Conservation (phyloP, 2,329 filamentous ascomycete species). For the Fusarium heterosporum region DNA sequence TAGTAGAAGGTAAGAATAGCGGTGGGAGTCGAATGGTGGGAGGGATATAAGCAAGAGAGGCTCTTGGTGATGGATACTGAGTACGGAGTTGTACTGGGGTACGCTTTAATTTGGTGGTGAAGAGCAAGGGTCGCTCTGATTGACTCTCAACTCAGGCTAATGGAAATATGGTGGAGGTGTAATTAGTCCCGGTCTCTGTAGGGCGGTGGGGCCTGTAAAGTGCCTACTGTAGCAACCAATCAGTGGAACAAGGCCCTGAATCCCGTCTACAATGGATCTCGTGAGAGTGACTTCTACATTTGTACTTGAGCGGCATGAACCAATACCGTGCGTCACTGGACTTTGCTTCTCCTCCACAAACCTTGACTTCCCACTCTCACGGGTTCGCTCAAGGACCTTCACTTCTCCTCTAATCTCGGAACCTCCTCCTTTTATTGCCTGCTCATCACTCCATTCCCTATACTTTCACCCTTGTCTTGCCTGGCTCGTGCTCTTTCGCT, state of each 20-base stretch:
- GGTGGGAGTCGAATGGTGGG: slow-evolving; percentile 13
- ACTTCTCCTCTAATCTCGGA: not conserved
- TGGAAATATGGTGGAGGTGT: slow-evolving; percentile 24
- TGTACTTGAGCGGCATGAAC: slow-evolving; percentile 20
- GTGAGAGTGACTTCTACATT: slow-evolving; percentile 22
- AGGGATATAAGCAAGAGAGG: slow-evolving; percentile 18
- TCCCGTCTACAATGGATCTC: slow-evolving; percentile 6
- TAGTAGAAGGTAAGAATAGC: slow-evolving; percentile 3
- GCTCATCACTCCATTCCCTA: not conserved
- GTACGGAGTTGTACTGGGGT: slow-evolving; percentile 11
- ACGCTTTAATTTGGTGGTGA: slow-evolving; percentile 23
- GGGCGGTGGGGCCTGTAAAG: slow-evolving; percentile 1
- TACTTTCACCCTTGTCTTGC: slow-evolving; percentile 12
- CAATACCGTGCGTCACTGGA: slow-evolving; percentile 9
- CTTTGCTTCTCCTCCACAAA: slow-evolving; percentile 14
- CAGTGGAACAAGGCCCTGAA: slow-evolving; percentile 8
- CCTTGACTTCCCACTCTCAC: not conserved
- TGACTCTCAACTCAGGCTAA: slow-evolving; percentile 34
- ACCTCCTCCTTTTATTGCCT: slow-evolving; percentile 9
- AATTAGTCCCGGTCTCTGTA: not conserved
- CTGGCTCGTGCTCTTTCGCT: slow-evolving; percentile 30
- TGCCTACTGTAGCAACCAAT: slow-evolving; percentile 21
- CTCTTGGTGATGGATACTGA: slow-evolving; percentile 13
- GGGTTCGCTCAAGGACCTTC: not conserved
- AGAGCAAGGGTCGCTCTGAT: slow-evolving; percentile 35